A percentile compares a stretch with the other conserved stretches of the same genome.
Evolutionary conservation across 1,284 basidiomycete genomes (phyloP).

Genomic region (Ganoderma resinaceum): DNA sequence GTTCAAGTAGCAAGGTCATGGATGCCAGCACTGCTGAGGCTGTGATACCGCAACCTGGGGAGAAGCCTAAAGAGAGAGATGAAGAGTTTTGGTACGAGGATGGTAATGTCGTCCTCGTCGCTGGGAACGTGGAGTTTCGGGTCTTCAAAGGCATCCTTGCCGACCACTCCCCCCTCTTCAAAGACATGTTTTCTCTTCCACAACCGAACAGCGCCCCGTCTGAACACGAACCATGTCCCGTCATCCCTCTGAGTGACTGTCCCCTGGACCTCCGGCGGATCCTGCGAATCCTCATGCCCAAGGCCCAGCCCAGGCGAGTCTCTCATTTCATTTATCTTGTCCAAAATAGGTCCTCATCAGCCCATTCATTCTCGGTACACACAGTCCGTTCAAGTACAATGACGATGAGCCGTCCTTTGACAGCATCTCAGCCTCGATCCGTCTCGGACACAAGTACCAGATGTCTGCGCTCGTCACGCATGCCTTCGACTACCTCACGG

Average conservation of each 20-base stretch:
- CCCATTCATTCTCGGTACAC: not conserved
- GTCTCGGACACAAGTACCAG: slow-evolving; percentile 13
- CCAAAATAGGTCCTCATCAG: no score
- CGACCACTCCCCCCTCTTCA: slow-evolving; percentile 30
- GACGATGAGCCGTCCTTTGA: not conserved
- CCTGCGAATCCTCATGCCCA: slow-evolving; percentile 3
- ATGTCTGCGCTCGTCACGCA: not conserved
- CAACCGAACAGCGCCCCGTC: slow-evolving; percentile 7
- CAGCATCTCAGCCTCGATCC: slow-evolving; percentile 7
- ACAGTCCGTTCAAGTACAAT: no score
- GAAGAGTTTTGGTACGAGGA: slow-evolving; percentile 32
- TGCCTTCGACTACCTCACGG: slow-evolving; percentile 1
- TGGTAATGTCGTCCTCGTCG: slow-evolving; percentile 31
- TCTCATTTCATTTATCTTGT: no score
- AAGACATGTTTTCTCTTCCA: slow-evolving; percentile 30
- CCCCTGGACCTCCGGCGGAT: slow-evolving; percentile 11
- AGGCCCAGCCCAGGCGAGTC: not conserved
- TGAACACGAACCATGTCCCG: not conserved
- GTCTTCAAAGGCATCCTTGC: slow-evolving; percentile 30
- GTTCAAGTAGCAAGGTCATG: no score
- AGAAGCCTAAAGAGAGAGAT: not conserved
- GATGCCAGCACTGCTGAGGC: no score
- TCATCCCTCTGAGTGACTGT: slow-evolving; percentile 3
- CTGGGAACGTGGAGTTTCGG: slow-evolving; percentile 24
- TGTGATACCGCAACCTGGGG: no score